Evolutionary conservation across 2,329 filamentous ascomycete species (phyloP), one percentile per base, ranked within the genome.

Genomic region (Epichloe scottii): DNA sequence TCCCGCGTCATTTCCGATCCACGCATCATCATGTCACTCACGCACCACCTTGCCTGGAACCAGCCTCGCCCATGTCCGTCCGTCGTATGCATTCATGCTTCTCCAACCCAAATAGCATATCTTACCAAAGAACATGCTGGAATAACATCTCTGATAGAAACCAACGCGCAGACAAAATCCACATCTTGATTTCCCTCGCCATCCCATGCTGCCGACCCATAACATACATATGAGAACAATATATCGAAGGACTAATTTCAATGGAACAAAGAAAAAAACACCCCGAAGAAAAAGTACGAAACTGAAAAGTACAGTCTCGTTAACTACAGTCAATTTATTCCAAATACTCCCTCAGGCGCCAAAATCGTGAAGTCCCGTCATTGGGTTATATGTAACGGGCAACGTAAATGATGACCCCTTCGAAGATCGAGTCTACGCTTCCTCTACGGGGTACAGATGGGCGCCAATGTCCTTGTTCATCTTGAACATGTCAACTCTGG

Each of bases 401-500:
- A 34, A 35, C 12, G 5, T 7, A 43, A 33, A 19, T 6, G 39
- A 14, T 14, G 21, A 8, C 19, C 7, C 17, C 30, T 19, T 5
- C 3, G 15, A 10, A 23, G 14, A 39, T 11, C n/a, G 21, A 21
- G 21, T 33, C 40, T 65, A 63, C 52, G 68, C 81, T 66, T 93
- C 89, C 49, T 91, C 89, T 46, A 87, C 77, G 2, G 85, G 87
- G 63, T 95, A 96, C 39, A 97, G 75, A 62, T 97, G 91, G 64
- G 85, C 84, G 56, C 87, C 89, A 11, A 97, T 81, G 15, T 95
- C 80, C 74, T 96, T 96, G 74, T 95, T 97, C 91, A 98, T 97
- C 59, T 89, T 90, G 68, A 98, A 98, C 93, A 98, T 98, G 69
- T 97, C 89, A 47, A 98, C 86, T 62, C 80, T 87, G 61, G 89